phyloP scores from a whole-genome alignment of 306 rosid species.

The Begonia loranthoides region DNA sequence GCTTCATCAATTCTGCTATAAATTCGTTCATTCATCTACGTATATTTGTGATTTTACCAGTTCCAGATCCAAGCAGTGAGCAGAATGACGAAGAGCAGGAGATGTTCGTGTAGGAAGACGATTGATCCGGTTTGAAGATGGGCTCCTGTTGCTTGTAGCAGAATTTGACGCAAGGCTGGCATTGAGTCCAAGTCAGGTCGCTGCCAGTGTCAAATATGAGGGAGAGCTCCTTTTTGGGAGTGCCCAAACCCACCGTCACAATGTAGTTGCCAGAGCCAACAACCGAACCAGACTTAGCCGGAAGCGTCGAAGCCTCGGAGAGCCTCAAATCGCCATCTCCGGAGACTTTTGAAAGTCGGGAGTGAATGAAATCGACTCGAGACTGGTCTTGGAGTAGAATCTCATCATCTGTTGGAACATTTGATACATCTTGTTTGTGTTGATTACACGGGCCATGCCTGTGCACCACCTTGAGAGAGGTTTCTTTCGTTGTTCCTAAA shows the following conservation, averaged over 20 bases:
- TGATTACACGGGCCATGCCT: constrained; percentile 24
- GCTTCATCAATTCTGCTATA: too few relatives aligned
- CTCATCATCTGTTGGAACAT: not conserved
- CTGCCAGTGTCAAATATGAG: constrained; percentile 62
- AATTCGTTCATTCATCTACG: too few relatives aligned
- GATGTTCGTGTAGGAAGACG: constrained; percentile 32
- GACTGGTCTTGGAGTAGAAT: constrained; percentile 1
- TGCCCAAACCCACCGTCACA: constrained; percentile 49
- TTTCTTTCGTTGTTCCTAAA: not conserved
- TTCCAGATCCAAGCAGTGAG: constrained; percentile 32
- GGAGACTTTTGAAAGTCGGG: not conserved
- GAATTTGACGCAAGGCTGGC: constrained; percentile 33
- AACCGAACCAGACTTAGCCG: constrained; percentile 34
- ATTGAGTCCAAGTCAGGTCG: constrained; percentile 74
- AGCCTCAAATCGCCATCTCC: not conserved
- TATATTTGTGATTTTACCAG: constrained; percentile 20
- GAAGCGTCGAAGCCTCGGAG: constrained; percentile 15
- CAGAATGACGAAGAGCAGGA: constrained; percentile 29
- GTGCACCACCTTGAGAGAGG: constrained; percentile 15
- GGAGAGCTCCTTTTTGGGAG: constrained; percentile 35
- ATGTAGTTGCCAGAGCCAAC: constrained; percentile 47
- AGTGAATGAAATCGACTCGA: constrained; percentile 9
- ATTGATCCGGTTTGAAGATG: constrained; percentile 29
- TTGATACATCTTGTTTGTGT: not conserved
- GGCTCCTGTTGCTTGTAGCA: constrained; percentile 49